Evolutionary conservation across 306 rosid species (phyloP).

Genomic region (Vigna unguiculata): DNA sequence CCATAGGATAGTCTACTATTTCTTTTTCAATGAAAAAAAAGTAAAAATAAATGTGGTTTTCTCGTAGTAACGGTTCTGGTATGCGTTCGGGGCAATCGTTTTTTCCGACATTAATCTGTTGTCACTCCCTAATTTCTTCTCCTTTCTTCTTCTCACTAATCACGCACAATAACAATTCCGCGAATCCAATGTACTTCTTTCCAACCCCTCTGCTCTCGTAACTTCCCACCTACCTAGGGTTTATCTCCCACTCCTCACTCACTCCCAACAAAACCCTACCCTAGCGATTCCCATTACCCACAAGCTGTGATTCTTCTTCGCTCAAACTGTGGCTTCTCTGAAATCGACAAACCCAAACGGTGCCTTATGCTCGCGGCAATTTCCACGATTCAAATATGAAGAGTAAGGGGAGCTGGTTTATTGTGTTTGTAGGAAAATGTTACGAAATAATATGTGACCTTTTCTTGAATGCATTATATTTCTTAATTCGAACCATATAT

Average conservation of each 20-base stretch:
- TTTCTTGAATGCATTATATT: background rate
- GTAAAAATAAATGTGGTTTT: background rate
- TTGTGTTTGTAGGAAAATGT: background rate
- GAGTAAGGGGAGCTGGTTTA: background rate
- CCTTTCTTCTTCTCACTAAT: slow-evolving; percentile 12
- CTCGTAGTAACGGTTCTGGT: background rate
- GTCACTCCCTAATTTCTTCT: background rate
- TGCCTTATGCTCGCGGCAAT: background rate
- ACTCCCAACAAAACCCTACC: slow-evolving; percentile 36
- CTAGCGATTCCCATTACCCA: background rate
- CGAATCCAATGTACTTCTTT: slow-evolving; percentile 1
- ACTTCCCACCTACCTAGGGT: slow-evolving; percentile 34
- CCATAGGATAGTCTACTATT: no score
- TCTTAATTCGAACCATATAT: background rate
- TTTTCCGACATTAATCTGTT: background rate
- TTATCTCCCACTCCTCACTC: slow-evolving; percentile 4
- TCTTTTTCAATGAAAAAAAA: no score
- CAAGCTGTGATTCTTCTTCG: background rate
- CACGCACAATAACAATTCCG: background rate
- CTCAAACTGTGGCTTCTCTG: background rate
- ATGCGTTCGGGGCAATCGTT: background rate
- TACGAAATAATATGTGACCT: slow-evolving; percentile 13
- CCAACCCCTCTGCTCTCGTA: background rate
- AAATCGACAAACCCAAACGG: background rate
- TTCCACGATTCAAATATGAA: background rate